Evolutionary conservation across 2,329 filamentous ascomycete species (phyloP).

Genomic region (Diaporthe sp.): DNA sequence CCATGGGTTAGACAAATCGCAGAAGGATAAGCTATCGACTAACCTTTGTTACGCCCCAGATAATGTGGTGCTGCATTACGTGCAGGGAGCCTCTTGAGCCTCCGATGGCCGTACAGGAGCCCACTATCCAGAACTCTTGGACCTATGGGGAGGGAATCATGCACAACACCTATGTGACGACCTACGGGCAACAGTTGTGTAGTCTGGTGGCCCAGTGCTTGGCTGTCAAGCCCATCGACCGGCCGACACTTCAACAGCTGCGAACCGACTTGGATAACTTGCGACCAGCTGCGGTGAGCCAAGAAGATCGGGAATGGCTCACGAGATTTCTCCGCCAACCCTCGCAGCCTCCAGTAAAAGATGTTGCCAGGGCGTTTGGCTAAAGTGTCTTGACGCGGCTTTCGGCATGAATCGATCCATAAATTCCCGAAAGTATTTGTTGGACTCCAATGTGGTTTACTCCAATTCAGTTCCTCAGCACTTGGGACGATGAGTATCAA

Average conservation of each 20-base stretch:
- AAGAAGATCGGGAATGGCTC: not conserved
- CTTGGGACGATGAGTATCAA: not conserved
- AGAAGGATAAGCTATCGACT: not conserved
- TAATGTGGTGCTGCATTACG: conserved; percentile 19
- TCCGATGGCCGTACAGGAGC: not conserved
- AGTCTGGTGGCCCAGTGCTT: not conserved
- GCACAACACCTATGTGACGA: not conserved
- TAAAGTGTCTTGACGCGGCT: not conserved
- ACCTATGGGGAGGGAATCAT: not conserved
- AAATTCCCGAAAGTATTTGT: no score
- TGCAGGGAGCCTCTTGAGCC: not conserved
- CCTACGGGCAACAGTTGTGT: conserved; percentile 2
- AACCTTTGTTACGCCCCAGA: not conserved
- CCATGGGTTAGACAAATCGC: not conserved
- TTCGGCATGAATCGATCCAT: not conserved
- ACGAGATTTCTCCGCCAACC: not conserved
- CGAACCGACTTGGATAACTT: not conserved
- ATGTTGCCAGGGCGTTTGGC: not conserved
- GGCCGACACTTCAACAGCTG: not conserved
- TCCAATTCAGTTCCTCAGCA: not conserved
- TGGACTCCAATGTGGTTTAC: not conserved
- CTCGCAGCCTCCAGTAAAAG: not conserved
- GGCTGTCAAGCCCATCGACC: conserved; percentile 1
- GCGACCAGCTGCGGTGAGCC: not conserved
- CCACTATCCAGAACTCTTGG: not conserved